Base-by-base conservation (phyloP, 1,139 yeast genomes). In the Kodamaea fungicola region DNA sequence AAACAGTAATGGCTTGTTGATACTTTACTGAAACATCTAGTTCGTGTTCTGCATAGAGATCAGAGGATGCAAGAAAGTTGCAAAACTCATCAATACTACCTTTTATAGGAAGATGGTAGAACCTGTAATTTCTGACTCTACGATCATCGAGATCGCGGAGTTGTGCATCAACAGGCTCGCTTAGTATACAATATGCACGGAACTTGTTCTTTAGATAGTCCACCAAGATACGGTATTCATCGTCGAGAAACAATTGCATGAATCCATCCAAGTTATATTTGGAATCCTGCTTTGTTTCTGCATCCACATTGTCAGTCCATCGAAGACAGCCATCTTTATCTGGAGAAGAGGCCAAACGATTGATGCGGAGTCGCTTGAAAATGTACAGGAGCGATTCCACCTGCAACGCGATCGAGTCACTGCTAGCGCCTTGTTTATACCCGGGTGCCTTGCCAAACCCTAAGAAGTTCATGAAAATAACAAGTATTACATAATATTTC, bases 181-280 rank as follows among this genome's bases (percentile, higher is more conserved):
- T 61, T 23, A 82, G 55, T 6, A 82, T 67, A 49, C 84, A 73
- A 49, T 73, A 54, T 2, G 84, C 64, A 35, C 90, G 63, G 52
- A 80, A 82, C 55, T 78, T 76, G 60, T 82, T 82, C 51, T 80
- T 80, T 31, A 65, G 55, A 70, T 78, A 82, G 53, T 82, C 89
- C 23, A 79, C 71, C 40, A 80, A 61, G 13, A 82, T 76, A 26
- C 87, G 64, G 50, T 80, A 78, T 40, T 78, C 80, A 54, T 81
- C 85, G 21, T 58, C 49, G 12, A 65, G 40, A 34, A 82, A 44
- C 4, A 61, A 46, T n/a, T 54, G 47, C 33, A 67, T 65, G 47
- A 82, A 77, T 32, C 57, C 67, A 1, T 50, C 40, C 32, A 69
- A 55, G 52, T 78, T 77, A 50, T 80, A 82, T 45, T 75, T 62